A percentile compares a stretch with the other conserved stretches of the same genome.
Conservation (phyloP, 768 basidiomycete genomes). For the Suillus subalutaceus region DNA sequence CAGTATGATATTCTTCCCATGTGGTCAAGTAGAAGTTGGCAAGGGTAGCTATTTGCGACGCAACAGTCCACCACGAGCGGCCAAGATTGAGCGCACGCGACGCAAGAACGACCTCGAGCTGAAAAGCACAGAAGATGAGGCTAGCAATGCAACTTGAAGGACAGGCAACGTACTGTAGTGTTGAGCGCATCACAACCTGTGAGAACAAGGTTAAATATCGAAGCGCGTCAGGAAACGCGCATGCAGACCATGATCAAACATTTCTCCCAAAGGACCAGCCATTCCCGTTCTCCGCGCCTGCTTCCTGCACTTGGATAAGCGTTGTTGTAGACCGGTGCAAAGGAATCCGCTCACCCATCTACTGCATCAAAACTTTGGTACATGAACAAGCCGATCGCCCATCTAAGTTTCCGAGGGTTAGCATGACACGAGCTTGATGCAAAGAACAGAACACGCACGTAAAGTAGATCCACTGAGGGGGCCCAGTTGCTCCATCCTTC, state of each 20-base stretch:
- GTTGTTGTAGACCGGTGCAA: slow-evolving; percentile 19
- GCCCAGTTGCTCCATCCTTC: slow-evolving; percentile 59
- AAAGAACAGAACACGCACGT: slow-evolving; percentile 55
- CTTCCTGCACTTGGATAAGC: slow-evolving; percentile 55
- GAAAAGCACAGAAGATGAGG: not conserved
- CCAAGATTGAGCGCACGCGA: slow-evolving; percentile 88
- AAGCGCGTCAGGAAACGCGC: not conserved
- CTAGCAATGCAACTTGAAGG: slow-evolving; percentile 8
- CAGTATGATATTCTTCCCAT: slow-evolving; percentile 89
- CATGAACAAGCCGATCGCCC: slow-evolving; percentile 85
- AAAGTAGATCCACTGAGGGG: slow-evolving; percentile 89
- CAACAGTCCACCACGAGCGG: slow-evolving; percentile 96
- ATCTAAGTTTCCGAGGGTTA: slow-evolving; percentile 47
- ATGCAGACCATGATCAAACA: slow-evolving; percentile 92
- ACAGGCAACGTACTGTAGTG: slow-evolving; percentile 66
- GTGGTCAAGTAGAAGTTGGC: slow-evolving; percentile 77
- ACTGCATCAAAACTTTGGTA: slow-evolving; percentile 92
- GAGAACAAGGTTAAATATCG: not conserved
- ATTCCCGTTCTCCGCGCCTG: slow-evolving; percentile 95
- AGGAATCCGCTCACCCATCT: slow-evolving; percentile 64
- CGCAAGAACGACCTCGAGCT: slow-evolving; percentile 88
- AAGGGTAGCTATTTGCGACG: slow-evolving; percentile 71
- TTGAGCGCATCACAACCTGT: slow-evolving; percentile 91
- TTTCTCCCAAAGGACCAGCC: slow-evolving; percentile 96
- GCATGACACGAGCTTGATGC: slow-evolving; percentile 6